A percentile compares a stretch with the other conserved stretches of the same genome.
phyloP scores from a whole-genome alignment of 1,139 yeast genomes.

The Diutina ranongensis region DNA sequence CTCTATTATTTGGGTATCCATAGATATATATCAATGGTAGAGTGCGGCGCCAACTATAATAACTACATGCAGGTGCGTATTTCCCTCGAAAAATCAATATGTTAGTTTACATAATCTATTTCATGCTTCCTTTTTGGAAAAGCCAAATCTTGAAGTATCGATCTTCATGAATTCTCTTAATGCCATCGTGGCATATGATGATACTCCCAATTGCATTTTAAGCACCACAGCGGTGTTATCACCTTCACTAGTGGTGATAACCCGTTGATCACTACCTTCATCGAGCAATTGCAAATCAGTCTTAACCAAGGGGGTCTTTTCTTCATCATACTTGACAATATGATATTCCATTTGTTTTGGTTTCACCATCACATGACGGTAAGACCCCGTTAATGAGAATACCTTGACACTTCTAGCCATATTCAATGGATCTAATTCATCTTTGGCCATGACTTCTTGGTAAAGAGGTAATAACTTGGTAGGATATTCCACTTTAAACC shows the following conservation, averaged over 20 bases:
- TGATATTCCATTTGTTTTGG: conserved; percentile 58
- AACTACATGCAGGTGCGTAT: too few relatives aligned
- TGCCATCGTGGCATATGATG: conserved; percentile 98
- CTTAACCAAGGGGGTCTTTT: conserved; percentile 59
- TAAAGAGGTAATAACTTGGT: conserved; percentile 51
- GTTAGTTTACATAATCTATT: too few relatives aligned
- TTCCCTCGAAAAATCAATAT: too few relatives aligned
- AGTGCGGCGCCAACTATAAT: too few relatives aligned
- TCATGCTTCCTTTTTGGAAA: neutral
- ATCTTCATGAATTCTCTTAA: conserved; percentile 76
- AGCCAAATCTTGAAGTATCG: conserved; percentile 2
- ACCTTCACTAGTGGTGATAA: conserved; percentile 22
- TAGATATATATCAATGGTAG: too few relatives aligned
- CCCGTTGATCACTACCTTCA: conserved; percentile 12
- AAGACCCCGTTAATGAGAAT: conserved; percentile 85
- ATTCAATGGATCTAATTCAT: conserved; percentile 70
- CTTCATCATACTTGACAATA: conserved; percentile 48
- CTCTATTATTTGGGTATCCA: neutral
- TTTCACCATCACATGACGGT: conserved; percentile 62
- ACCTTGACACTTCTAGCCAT: conserved; percentile 83
- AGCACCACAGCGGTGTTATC: conserved; percentile 60
- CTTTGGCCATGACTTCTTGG: conserved; percentile 63
- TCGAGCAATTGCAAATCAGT: conserved; percentile 69
- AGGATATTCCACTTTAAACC: conserved; percentile 81
- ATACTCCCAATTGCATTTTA: conserved; percentile 68